These are phyloP conservation scores for Pleurotus pulmonarius DNA, from an alignment of 768 basidiomycete genomes.

Conservation along the genomic window DNA sequence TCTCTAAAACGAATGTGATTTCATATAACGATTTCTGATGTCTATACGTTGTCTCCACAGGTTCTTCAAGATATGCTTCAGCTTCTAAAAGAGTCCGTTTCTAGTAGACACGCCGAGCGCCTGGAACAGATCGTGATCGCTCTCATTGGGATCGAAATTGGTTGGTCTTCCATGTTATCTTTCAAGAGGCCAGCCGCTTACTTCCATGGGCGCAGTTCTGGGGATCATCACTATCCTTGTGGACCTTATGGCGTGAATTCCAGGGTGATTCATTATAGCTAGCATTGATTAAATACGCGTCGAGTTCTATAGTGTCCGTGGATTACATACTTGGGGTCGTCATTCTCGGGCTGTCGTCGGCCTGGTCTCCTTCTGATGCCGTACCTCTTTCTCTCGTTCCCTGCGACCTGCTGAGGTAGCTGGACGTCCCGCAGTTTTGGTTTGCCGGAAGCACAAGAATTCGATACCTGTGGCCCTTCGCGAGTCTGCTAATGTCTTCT, in stretches of 20 bases:
- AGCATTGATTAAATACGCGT: neutral
- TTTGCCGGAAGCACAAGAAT: slow-evolving; percentile 88
- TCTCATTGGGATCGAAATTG: slow-evolving; percentile 85
- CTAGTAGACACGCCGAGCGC: slow-evolving; percentile 84
- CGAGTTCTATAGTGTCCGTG: neutral
- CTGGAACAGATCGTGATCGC: slow-evolving; percentile 92
- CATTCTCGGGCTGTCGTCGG: slow-evolving; percentile 1
- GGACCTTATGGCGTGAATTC: slow-evolving; percentile 60
- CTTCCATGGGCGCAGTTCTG: slow-evolving; percentile 47
- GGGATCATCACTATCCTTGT: slow-evolving; percentile 91
- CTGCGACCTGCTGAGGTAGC: slow-evolving; percentile 7
- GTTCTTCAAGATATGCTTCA: slow-evolving; percentile 97
- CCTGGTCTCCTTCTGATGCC: slow-evolving; percentile 4
- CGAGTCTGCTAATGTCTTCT: slow-evolving; percentile 85
- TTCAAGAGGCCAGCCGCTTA: neutral
- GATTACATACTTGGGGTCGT: neutral
- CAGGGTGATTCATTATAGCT: neutral
- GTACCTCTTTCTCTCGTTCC: slow-evolving; percentile 4
- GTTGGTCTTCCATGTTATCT: slow-evolving; percentile 32
- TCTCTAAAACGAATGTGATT: neutral
- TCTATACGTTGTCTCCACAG: slow-evolving; percentile 31
- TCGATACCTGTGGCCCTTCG: slow-evolving; percentile 90
- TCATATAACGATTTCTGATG: neutral
- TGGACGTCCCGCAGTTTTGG: slow-evolving; percentile 31
- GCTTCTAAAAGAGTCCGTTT: slow-evolving; percentile 91